Base-by-base conservation (phyloP, 768 basidiomycete species). In the Boletus rex-veris region DNA sequence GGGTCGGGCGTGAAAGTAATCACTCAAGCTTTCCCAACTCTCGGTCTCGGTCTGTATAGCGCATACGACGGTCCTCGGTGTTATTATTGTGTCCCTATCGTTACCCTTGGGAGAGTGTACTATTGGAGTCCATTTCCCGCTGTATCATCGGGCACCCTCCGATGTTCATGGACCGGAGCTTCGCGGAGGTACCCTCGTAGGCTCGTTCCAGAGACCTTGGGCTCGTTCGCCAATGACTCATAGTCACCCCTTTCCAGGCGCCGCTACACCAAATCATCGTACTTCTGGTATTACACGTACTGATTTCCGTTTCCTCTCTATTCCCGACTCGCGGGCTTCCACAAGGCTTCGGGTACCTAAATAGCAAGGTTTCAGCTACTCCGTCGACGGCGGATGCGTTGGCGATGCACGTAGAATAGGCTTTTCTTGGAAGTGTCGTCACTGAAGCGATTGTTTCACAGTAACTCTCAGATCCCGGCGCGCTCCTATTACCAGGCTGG, bases 301-400 rank as follows among this genome's bases (percentile, higher is more conserved):
- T 46, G 53, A 53, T 55, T 57, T 55, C 55, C 56, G 24, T 48
- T 26, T 26, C 61, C 65, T 35, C 54, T 53, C 51, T 61, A 66
- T 39, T 16, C 48, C 66, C 65, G 61, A 41, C 41, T 40, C 44
- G 45, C 53, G 52, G 52, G 30, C 52, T 58, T 58, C 58, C 28
- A 15, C 52, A 41, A 28, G 30, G 35, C n/a, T 43, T 58, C 56
- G 54, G 54, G 52, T 54, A 42, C 43, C 58, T 58, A 45, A 28
- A 49, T 39, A 5, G 36, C 18, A 52, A 43, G 35, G 45, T 40
- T 56, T 18, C 50, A 46, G 14, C 31, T 53, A 12, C 28, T 62
- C 67, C 67, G 63, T 65, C 58, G 16, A 59, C 50, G 65, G 67
- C 67, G 67, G 67, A 67, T 69, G 36, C 49, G 5, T 37, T 55